Conservation (phyloP, 1,284 basidiomycete genomes). For the Vanrija sp. region DNA sequence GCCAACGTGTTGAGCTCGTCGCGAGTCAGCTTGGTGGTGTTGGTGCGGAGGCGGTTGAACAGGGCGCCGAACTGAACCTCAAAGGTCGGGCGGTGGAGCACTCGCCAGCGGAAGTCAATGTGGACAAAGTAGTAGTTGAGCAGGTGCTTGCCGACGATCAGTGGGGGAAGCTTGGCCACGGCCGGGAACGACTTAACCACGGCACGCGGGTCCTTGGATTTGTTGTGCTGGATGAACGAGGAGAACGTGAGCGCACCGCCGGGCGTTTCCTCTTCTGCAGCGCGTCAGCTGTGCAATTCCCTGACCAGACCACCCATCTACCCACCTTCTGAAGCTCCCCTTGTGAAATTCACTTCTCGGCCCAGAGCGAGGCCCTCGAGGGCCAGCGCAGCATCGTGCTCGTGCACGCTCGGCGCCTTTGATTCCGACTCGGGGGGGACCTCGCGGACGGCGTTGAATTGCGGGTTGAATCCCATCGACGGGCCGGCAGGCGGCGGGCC, state of each 20-base stretch:
- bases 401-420: constrained; percentile 10
- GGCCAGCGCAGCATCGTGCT: constrained; percentile 19
- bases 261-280: constrained; percentile 12
- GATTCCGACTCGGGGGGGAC: too few relatives aligned
- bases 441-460: too few relatives aligned
- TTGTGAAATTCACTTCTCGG: too few relatives aligned
- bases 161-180: constrained; percentile 4
- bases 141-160: constrained; percentile 20
- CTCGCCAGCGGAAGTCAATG: constrained; percentile 21
- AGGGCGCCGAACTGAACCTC: constrained; percentile 17
- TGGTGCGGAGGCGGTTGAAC: constrained; percentile 10
- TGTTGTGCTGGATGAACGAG: constrained; percentile 16
- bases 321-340: not conserved
- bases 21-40: constrained; percentile 11
- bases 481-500: too few relatives aligned
- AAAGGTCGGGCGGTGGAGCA: constrained; percentile 24
- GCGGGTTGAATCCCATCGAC: too few relatives aligned
- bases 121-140: constrained; percentile 8
- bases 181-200: constrained; percentile 14
- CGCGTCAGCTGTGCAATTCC: not conserved
- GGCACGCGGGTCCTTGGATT: constrained; percentile 2
- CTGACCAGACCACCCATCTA: not conserved
- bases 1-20: constrained; percentile 22
- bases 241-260: constrained; percentile 17
- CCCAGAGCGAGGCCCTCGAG: constrained; percentile 22